Percentiles rank a stretch among this genome's conserved stretches.
Evolutionary conservation across 2,329 filamentous ascomycete species (phyloP).

Genomic region (Xylaria sp.): DNA sequence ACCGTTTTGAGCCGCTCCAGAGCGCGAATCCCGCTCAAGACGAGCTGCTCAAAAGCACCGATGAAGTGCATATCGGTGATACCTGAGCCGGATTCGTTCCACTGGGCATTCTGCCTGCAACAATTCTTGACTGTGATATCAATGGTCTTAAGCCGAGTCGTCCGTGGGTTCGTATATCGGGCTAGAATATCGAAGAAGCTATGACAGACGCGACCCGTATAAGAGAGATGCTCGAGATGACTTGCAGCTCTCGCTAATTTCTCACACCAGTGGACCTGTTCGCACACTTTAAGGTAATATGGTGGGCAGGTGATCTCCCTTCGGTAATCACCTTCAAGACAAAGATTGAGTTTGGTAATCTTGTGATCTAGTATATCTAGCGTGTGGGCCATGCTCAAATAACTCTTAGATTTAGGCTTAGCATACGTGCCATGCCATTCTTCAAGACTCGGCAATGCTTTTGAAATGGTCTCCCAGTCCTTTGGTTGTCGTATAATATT

Average conservation of each 20-base stretch:
- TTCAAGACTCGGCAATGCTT: conserved; percentile 71
- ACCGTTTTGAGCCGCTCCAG: conserved; percentile 68
- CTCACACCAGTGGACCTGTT: conserved; percentile 71
- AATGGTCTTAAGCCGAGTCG: conserved; percentile 68
- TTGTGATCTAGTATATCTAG: conserved; percentile 66
- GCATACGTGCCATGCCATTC: conserved; percentile 73
- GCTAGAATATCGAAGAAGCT: conserved; percentile 71
- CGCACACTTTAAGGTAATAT: conserved; percentile 69
- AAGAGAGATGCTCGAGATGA: conserved; percentile 73
- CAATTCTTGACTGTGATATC: conserved; percentile 80
- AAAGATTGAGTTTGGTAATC: conserved; percentile 72
- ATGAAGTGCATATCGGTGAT: conserved; percentile 80
- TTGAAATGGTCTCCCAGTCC: conserved; percentile 71
- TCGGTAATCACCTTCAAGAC: conserved; percentile 76
- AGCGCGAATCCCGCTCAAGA: conserved; percentile 70
- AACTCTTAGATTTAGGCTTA: conserved; percentile 78
- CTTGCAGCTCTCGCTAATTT: conserved; percentile 69
- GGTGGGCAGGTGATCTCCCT: conserved; percentile 69
- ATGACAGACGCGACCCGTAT: conserved; percentile 77
- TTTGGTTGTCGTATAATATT: conserved; percentile 73
- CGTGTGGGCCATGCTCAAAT: conserved; percentile 73
- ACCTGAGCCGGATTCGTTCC: conserved; percentile 72
- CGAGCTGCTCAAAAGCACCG: conserved; percentile 73
- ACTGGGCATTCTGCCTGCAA: conserved; percentile 66
- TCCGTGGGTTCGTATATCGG: conserved; percentile 58